A percentile compares a stretch with the other conserved stretches of the same genome.
These are phyloP conservation scores for Anethum foeniculum DNA, from an alignment of 140 eudicot species.

Conservation along the genomic window DNA sequence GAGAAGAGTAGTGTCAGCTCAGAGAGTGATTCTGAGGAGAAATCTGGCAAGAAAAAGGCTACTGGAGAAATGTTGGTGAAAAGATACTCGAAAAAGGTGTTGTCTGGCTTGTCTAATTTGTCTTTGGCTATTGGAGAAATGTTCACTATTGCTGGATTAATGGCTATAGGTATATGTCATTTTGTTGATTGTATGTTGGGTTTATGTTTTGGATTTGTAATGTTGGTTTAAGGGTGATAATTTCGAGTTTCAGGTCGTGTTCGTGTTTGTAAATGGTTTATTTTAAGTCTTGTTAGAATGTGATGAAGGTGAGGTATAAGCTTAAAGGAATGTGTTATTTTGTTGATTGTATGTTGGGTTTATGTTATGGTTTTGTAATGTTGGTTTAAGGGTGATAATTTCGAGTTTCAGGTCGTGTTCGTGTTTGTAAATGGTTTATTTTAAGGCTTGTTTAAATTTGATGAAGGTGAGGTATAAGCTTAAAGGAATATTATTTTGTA, in stretches of 20 bases:
- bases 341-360: not conserved
- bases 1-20: constrained; percentile 20
- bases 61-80: constrained; percentile 29
- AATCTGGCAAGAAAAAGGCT: constrained; percentile 22
- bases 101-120: constrained; percentile 71
- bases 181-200: not conserved
- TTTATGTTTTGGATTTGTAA: not conserved
- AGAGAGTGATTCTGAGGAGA: constrained; percentile 12
- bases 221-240: not conserved
- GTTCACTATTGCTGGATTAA: constrained; percentile 69
- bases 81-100: constrained; percentile 38
- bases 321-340: constrained; percentile 30
- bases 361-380: not conserved
- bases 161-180: constrained; percentile 65
- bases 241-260: not conserved
- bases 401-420: not conserved
- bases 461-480: no score
- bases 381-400: not conserved
- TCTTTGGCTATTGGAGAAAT: constrained; percentile 93
- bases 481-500: no score
- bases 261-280: not conserved
- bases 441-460: constrained; percentile 30
- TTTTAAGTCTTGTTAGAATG: constrained; percentile 29
- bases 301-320: not conserved
- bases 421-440: not conserved